Conservation (phyloP, 495 filamentous ascomycete species). For the Melanomma pulvis-pyrius region DNA sequence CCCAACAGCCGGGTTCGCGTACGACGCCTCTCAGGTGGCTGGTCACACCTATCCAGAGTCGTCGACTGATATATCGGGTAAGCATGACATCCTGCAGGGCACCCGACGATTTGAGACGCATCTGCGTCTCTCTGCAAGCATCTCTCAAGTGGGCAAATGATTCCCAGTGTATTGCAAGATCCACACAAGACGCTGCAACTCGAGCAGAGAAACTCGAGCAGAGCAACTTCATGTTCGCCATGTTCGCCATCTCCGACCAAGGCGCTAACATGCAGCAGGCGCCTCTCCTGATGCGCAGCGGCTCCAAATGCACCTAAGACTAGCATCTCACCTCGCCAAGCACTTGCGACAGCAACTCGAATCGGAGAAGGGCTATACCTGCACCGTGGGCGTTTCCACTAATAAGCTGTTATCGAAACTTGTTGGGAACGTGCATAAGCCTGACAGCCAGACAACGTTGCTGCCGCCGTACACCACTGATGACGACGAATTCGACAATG, state of each 20-base stretch:
- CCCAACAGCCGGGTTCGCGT: slow-evolving; percentile 77
- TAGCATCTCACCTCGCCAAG: slow-evolving; percentile 66
- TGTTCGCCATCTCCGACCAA: neutral
- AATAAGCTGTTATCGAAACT: slow-evolving; percentile 85
- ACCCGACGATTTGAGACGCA: neutral
- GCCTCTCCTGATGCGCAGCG: slow-evolving; percentile 28
- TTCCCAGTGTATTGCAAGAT: too few relatives aligned
- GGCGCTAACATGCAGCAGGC: slow-evolving; percentile 8
- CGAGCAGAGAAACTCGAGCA: too few relatives aligned
- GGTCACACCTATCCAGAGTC: slow-evolving; percentile 60
- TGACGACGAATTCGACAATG: slow-evolving; percentile 47
- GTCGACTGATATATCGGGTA: slow-evolving; percentile 13
- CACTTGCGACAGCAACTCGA: slow-evolving; percentile 74
- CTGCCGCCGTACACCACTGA: slow-evolving; percentile 59
- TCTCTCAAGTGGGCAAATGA: too few relatives aligned
- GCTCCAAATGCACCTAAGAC: slow-evolving; percentile 42
- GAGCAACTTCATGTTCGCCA: too few relatives aligned
- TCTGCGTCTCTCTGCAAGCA: too few relatives aligned
- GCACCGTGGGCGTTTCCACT: slow-evolving; percentile 83
- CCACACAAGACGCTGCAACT: too few relatives aligned
- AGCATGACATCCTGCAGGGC: slow-evolving; percentile 17
- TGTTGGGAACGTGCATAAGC: slow-evolving; percentile 82
- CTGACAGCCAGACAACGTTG: slow-evolving; percentile 81
- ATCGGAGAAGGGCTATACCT: slow-evolving; percentile 78
- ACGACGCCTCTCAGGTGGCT: slow-evolving; percentile 65